These are phyloP conservation scores for Melampsora americana DNA, from an alignment of 1,284 basidiomycete genomes.

Conservation along the genomic window DNA sequence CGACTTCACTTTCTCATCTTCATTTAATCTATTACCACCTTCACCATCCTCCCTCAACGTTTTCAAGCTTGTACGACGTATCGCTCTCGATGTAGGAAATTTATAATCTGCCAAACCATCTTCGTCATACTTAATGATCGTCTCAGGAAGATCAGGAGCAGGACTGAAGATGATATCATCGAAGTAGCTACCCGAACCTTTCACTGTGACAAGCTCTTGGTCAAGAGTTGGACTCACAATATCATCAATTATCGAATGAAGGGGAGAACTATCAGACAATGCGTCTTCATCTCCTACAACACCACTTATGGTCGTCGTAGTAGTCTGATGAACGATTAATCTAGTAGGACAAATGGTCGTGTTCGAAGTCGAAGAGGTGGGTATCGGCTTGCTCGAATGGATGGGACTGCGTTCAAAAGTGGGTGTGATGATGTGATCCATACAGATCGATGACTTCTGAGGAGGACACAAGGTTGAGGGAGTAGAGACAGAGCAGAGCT, in stretches of 20 bases:
- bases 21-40: neutral
- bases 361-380: too few relatives aligned
- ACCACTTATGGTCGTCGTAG: neutral
- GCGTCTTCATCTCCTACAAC: neutral
- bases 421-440: neutral
- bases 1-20: neutral
- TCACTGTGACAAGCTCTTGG: neutral
- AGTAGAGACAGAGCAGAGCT: neutral
- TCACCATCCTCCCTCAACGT: neutral
- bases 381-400: too few relatives aligned
- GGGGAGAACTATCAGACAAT: neutral
- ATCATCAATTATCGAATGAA: neutral
- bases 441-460: neutral
- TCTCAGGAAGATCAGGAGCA: slow-evolving; percentile 1
- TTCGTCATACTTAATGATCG: neutral
- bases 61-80: neutral
- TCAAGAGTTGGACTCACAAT: neutral
- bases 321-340: slow-evolving; percentile 3
- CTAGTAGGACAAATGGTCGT: too few relatives aligned
- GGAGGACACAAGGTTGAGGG: slow-evolving; percentile 8
- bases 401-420: too few relatives aligned
- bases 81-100: neutral
- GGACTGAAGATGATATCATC: slow-evolving; percentile 4
- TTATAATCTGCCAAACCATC: neutral
- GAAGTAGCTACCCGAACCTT: neutral